phyloP scores from a whole-genome alignment of 768 basidiomycete genomes.

The Pleurotus tuber-regium region DNA sequence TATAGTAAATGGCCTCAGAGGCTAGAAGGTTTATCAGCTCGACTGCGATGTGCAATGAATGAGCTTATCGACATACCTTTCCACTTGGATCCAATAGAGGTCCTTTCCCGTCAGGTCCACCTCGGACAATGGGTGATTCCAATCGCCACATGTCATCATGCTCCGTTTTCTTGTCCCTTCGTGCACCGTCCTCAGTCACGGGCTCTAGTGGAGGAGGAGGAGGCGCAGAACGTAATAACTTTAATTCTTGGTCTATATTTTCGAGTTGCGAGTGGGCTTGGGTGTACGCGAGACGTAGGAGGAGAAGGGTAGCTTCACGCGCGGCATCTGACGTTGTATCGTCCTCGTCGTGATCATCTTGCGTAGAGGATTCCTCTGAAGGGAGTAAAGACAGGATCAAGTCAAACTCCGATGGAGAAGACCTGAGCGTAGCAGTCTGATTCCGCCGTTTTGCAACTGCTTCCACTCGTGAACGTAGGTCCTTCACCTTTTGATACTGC shows the following conservation, averaged over 20 bases:
- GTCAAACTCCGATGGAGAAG: slow-evolving; percentile 47
- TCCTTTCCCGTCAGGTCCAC: slow-evolving; percentile 49
- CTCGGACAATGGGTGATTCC: slow-evolving; percentile 48
- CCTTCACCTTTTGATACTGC: slow-evolving; percentile 86
- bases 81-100: slow-evolving; percentile 74
- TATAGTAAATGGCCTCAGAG: slow-evolving; percentile 90
- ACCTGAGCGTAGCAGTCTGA: neutral
- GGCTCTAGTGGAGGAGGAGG: slow-evolving; percentile 30
- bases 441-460: slow-evolving; percentile 22
- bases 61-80: slow-evolving; percentile 47
- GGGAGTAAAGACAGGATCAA: slow-evolving; percentile 65
- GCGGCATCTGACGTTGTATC: slow-evolving; percentile 61
- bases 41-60: slow-evolving; percentile 8
- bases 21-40: slow-evolving; percentile 52
- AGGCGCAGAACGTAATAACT: slow-evolving; percentile 60
- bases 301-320: slow-evolving; percentile 65
- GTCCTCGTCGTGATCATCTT: slow-evolving; percentile 46
- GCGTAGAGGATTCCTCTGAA: slow-evolving; percentile 14
- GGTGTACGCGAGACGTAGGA: slow-evolving; percentile 70
- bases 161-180: slow-evolving; percentile 34
- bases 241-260: slow-evolving; percentile 68
- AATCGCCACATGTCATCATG: slow-evolving; percentile 71
- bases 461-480: slow-evolving; percentile 67
- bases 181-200: slow-evolving; percentile 33
- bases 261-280: slow-evolving; percentile 68